Percentiles rank a stretch among this genome's conserved stretches.
Conservation (phyloP, 768 basidiomycete species). For the Cystofilobasidium capitatum region DNA sequence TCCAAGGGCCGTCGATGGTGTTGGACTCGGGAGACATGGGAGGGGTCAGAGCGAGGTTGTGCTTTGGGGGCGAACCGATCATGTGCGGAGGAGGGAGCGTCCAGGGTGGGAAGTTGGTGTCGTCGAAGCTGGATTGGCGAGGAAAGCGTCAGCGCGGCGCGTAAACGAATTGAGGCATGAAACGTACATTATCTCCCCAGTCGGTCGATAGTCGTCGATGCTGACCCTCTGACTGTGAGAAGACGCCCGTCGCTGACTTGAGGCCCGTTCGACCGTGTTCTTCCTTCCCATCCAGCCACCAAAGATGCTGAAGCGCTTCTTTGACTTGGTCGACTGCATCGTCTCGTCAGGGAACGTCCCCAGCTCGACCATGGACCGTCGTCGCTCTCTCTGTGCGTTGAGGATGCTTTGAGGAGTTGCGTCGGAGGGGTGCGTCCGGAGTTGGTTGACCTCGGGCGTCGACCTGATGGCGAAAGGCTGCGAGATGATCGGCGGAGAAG, state of each 20-base stretch:
- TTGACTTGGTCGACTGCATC: background rate
- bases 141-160: background rate
- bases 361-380: conserved; percentile 10
- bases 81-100: conserved; percentile 2
- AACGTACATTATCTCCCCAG: background rate
- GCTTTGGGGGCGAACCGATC: background rate
- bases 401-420: background rate
- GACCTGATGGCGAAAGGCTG: background rate
- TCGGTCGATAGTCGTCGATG: background rate
- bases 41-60: background rate
- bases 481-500: background rate
- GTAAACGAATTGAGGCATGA: background rate
- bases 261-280: background rate
- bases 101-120: background rate
- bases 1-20: background rate
- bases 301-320: background rate
- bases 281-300: background rate
- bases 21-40: background rate
- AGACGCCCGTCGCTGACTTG: background rate
- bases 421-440: background rate
- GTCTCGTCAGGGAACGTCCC: background rate
- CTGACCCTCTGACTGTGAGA: background rate
- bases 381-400: background rate
- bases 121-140: background rate
- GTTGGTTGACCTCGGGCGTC: conserved; percentile 7